Percentiles rank a stretch among this genome's conserved stretches.
phyloP scores from a whole-genome alignment of 768 basidiomycete species.

The Lanmaoa rubissima region DNA sequence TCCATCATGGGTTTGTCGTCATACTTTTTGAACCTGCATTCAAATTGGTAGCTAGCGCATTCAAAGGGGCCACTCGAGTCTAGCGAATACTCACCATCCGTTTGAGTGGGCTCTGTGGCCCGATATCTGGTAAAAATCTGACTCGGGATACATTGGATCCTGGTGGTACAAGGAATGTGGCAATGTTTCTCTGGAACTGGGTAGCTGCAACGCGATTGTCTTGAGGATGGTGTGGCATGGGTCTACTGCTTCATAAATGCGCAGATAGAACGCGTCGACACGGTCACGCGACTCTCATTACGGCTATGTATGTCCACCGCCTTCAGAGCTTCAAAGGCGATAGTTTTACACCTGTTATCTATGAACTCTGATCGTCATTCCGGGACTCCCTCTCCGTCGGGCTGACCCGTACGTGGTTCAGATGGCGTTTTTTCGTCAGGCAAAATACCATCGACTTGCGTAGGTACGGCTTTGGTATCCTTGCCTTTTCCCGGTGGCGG shows the following conservation, averaged over 20 bases:
- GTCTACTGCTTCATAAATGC: neutral
- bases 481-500: constrained; percentile 80
- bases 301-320: neutral
- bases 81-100: constrained; percentile 14
- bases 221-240: neutral
- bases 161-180: neutral
- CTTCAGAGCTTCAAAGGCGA: neutral
- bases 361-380: neutral
- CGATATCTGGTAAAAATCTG: constrained; percentile 29
- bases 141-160: constrained; percentile 11
- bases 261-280: neutral
- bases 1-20: constrained; percentile 38
- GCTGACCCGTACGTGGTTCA: neutral
- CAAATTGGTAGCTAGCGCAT: neutral
- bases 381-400: constrained; percentile 8
- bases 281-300: constrained; percentile 1
- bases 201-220: neutral
- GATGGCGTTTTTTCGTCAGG: neutral
- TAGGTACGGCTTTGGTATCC: constrained; percentile 31
- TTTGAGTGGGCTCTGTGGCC: constrained; percentile 31
- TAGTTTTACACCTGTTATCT: neutral
- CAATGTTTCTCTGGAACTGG: neutral
- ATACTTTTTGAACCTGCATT: constrained; percentile 27
- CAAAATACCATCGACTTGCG: constrained; percentile 7
- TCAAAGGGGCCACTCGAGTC: neutral